Evolutionary conservation across 352 stramenopile genomes (phyloP).

Genomic region (Paralagenidium karlingii): DNA sequence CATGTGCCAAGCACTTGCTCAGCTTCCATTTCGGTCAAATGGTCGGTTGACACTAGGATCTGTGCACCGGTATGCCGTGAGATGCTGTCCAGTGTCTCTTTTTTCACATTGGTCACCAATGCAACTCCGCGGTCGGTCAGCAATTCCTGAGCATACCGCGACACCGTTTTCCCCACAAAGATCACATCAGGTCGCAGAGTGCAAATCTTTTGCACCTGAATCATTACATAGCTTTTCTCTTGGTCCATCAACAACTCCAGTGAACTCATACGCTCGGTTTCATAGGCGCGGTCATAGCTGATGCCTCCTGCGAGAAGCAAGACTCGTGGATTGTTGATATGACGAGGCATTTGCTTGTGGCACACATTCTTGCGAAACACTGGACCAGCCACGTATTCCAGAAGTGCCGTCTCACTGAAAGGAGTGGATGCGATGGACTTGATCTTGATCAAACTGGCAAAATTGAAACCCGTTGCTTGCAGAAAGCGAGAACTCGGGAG

Average conservation of each 20-base stretch:
- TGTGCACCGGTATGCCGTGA: constrained; percentile 87
- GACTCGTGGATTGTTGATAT: constrained; percentile 93
- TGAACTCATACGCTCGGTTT: constrained; percentile 82
- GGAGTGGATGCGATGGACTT: constrained; percentile 61
- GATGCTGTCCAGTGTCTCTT: constrained; percentile 85
- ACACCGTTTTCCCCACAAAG: constrained; percentile 86
- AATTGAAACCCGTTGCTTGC: constrained; percentile 64
- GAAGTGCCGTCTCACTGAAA: constrained; percentile 67
- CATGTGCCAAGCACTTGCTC: constrained; percentile 48
- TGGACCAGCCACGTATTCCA: constrained; percentile 91
- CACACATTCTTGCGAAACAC: constrained; percentile 94
- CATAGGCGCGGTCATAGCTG: constrained; percentile 88
- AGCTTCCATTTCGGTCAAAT: constrained; percentile 62
- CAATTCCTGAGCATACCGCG: constrained; percentile 87
- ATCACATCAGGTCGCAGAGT: constrained; percentile 92
- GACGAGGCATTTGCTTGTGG: constrained; percentile 93
- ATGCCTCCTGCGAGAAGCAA: constrained; percentile 93
- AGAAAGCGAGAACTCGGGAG: too few relatives aligned
- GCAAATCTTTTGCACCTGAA: constrained; percentile 94
- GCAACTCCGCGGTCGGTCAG: constrained; percentile 84
- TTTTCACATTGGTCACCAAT: constrained; percentile 93
- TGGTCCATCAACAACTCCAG: constrained; percentile 94
- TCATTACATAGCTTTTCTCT: constrained; percentile 95
- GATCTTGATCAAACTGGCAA: constrained; percentile 59
- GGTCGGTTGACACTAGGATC: constrained; percentile 88